phyloP scores from a whole-genome alignment of 345 rosid genomes.

The Hibiscus syriacus region DNA sequence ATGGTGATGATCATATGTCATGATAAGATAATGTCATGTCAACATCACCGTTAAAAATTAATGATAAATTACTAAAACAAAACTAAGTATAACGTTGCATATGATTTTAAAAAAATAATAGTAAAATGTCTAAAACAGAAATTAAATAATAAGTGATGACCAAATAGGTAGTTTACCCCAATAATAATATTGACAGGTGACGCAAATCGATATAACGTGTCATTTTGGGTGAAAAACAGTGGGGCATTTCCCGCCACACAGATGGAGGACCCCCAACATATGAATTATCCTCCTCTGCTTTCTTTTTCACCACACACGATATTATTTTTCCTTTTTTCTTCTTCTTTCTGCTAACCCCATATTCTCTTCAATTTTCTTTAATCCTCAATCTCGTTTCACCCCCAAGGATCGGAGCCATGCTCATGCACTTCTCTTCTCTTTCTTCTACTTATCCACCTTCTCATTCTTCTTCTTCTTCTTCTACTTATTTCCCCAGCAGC shows the following conservation, averaged over 20 bases:
- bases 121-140: too few relatives aligned
- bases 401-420: conserved; percentile 40
- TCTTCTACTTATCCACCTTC: conserved; percentile 28
- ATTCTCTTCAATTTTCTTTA: conserved; percentile 11
- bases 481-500: conserved; percentile 29
- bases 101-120: too few relatives aligned
- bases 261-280: conserved; percentile 15
- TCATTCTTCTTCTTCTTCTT: conserved; percentile 39
- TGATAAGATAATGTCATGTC: too few relatives aligned
- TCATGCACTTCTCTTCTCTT: conserved; percentile 44
- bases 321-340: too few relatives aligned
- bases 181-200: too few relatives aligned
- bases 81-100: too few relatives aligned
- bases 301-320: not conserved
- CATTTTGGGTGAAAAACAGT: not conserved
- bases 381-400: conserved; percentile 10
- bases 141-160: too few relatives aligned
- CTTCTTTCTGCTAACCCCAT: not conserved
- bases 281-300: conserved; percentile 28
- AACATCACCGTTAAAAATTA: too few relatives aligned
- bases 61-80: too few relatives aligned
- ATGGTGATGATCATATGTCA: too few relatives aligned
- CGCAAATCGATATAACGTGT: too few relatives aligned
- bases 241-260: conserved; percentile 46
- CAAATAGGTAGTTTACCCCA: too few relatives aligned